Conservation (phyloP, 352 stramenopile species). For the Peronospora tabacina region DNA sequence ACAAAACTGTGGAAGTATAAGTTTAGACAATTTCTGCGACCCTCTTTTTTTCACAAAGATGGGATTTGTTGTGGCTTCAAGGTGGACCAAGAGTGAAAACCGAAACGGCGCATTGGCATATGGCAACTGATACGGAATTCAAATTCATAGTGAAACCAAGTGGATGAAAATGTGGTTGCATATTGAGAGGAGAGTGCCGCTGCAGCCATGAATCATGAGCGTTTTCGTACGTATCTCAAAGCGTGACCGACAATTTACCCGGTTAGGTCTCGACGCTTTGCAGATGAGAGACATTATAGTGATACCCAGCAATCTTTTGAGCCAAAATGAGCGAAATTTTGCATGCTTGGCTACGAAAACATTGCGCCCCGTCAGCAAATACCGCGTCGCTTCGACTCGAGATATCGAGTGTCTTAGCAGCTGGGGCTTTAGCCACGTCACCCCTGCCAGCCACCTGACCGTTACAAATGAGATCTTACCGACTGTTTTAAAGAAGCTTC, state of each 20-base stretch:
- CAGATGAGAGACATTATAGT: no score
- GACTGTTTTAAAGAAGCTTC: background rate
- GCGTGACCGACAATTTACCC: background rate
- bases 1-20: background rate
- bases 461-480: constrained; percentile 1
- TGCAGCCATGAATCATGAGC: constrained; percentile 4
- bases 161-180: constrained; percentile 12
- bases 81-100: constrained; percentile 21
- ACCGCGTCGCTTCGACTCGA: constrained; percentile 12
- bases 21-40: background rate
- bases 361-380: background rate
- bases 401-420: constrained; percentile 1
- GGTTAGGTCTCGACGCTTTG: no score
- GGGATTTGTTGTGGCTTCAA: constrained; percentile 25
- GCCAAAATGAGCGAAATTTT: background rate
- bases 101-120: constrained; percentile 14
- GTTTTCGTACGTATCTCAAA: constrained; percentile 1
- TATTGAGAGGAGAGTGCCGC: constrained; percentile 8
- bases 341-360: background rate
- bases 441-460: background rate
- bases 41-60: constrained; percentile 17
- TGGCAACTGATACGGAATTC: constrained; percentile 22
- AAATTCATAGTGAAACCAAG: constrained; percentile 14
- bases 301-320: background rate
- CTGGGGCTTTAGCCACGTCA: background rate